Base-by-base conservation (phyloP, 768 basidiomycete genomes). In the Termitomyces bulborhizus region DNA sequence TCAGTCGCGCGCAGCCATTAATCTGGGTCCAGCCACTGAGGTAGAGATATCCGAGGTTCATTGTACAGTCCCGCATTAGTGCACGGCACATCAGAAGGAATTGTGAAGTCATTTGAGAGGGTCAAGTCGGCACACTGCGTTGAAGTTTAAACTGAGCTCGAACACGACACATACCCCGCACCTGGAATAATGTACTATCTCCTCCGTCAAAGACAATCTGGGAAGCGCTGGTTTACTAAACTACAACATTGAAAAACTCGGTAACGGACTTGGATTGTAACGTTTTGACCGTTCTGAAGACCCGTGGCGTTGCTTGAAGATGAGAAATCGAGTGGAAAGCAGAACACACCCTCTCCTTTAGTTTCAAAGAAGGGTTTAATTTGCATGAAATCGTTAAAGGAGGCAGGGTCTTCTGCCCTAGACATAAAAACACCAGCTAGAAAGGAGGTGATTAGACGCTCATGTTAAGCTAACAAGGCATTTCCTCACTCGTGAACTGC, bases 91-190 rank as follows among this genome's bases (percentile, higher is more conserved):
- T 71, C 76, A 34, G 77, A 76, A 40, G 77, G 75, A 32, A 82
- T 70, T 16, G 73, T 77, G 58, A 74, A 74, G 62, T 66, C 77
- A 18, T 72, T 77, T 41, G 83, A 78, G 32, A 95, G 71, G 18
- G 85, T 84, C 61, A 94, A 67, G 69, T 94, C 93, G 37, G 92
- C 79, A 65, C 91, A 94, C 87, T 93, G 63, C 9, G 3, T 21
- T 46, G 15, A 47, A 15, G 50, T 53, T 34, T 13, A 29, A 32
- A 40, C 32, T 29, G 4, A 24, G 42, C 21, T 15, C 27, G 51
- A 42, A 49, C 45, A 55, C 58, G 39, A 50, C 44, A 46, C 6
- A 57, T 12, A 1, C 42, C 0, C n/a, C 26, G 3, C 62, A 81
- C 88, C 76, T 92, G 88, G 70, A 77, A 91, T 7, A 94, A 76